Conservation (phyloP, 176 grass and related monocot species). For the Zoysia pacifica region DNA sequence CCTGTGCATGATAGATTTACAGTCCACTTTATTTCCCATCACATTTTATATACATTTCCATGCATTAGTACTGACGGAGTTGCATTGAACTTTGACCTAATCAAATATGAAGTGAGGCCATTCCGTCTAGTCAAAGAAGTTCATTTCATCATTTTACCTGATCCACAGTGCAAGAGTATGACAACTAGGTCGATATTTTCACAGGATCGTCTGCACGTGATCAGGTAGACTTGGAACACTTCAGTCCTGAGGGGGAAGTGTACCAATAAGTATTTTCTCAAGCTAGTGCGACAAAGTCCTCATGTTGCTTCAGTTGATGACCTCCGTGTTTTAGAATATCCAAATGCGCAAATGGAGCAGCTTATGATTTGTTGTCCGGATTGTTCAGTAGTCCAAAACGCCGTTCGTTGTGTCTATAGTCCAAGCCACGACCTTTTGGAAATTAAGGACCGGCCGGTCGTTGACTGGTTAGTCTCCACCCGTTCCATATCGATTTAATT, state of each 20-base stretch:
- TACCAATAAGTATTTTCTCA: neutral
- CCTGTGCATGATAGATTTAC: neutral
- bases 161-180: slow-evolving; percentile 7
- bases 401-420: slow-evolving; percentile 33
- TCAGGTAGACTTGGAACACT: neutral
- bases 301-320: slow-evolving; percentile 13
- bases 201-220: slow-evolving; percentile 5
- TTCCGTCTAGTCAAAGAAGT: slow-evolving; percentile 18
- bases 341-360: neutral
- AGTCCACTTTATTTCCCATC: neutral
- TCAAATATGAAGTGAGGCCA: neutral
- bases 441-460: slow-evolving; percentile 32
- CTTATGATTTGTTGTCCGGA: slow-evolving; percentile 30
- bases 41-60: neutral
- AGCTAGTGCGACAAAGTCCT: slow-evolving; percentile 27
- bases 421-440: slow-evolving; percentile 36
- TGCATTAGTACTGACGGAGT: neutral
- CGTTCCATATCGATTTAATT: neutral
- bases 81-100: neutral
- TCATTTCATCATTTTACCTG: slow-evolving; percentile 13
- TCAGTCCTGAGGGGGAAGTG: neutral
- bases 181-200: slow-evolving; percentile 14
- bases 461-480: slow-evolving; percentile 23
- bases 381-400: slow-evolving; percentile 35
- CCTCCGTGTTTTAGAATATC: slow-evolving; percentile 15